Conservation (phyloP, 2,329 filamentous ascomycete genomes). For the Delphinella strobiligena region DNA sequence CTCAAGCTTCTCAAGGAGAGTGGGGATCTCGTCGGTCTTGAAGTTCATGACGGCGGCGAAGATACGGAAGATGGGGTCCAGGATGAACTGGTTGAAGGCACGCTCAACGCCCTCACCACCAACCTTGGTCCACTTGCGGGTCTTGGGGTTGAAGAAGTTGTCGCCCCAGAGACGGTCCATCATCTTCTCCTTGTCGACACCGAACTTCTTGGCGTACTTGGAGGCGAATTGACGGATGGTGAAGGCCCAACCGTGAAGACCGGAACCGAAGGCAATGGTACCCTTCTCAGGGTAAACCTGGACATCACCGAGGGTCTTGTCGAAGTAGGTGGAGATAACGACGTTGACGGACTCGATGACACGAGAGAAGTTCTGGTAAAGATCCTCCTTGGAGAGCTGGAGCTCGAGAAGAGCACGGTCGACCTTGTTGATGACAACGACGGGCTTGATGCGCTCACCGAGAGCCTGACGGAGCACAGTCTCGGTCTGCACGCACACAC, state of each 20-base stretch:
- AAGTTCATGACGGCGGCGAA: slow-evolving; percentile 95
- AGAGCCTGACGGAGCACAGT: slow-evolving; percentile 98
- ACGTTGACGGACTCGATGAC: slow-evolving; percentile 99
- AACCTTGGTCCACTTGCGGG: slow-evolving; percentile 99
- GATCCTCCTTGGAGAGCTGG: slow-evolving; percentile 95
- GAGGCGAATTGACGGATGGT: slow-evolving; percentile 94
- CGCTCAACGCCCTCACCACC: slow-evolving; percentile 79
- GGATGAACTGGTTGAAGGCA: slow-evolving; percentile 99
- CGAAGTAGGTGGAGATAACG: slow-evolving; percentile 97
- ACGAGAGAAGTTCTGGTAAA: slow-evolving; percentile 99
- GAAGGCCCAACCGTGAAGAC: slow-evolving; percentile 99
- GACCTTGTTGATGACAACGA: slow-evolving; percentile 99
- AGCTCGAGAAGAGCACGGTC: slow-evolving; percentile 98
- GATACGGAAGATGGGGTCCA: slow-evolving; percentile 99
- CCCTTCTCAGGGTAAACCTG: slow-evolving; percentile 97
- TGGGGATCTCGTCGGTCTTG: slow-evolving; percentile 84
- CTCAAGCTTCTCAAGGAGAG: slow-evolving; percentile 80
- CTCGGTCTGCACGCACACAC: slow-evolving; percentile 99
- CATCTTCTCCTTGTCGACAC: slow-evolving; percentile 99
- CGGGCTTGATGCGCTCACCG: slow-evolving; percentile 99
- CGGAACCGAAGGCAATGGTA: slow-evolving; percentile 97
- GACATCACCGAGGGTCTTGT: slow-evolving; percentile 93
- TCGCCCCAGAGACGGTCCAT: slow-evolving; percentile 99
- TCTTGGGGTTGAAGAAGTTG: slow-evolving; percentile 99
- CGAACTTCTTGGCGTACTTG: slow-evolving; percentile 98